Base-by-base conservation (phyloP, 129 eudicot species). In the Calendula officinalis region DNA sequence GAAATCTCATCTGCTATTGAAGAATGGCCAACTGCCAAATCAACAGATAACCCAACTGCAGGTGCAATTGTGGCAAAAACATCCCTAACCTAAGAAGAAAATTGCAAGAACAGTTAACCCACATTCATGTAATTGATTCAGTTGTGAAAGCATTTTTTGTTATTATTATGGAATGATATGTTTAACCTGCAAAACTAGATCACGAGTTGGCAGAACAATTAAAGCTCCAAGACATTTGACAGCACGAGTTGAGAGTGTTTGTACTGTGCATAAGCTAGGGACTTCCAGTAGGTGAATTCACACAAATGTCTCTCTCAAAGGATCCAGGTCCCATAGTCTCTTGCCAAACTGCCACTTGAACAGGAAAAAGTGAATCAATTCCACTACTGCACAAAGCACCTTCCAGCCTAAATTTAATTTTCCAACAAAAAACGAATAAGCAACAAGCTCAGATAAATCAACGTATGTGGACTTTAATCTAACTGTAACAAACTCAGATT, bases 161-260 rank as follows among this genome's bases (percentile, higher is more conserved):
- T 2, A 17, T 33, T 55, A 46, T 8, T 49, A 52, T n/a, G 22
- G 10, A 35, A 34, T 33, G 3, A n/a, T 33, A 57, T 27, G 61
- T 27, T 45, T 56, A 72, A 90, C 98, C 98, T 91, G 98, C 77
- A 87, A 60, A 42, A 96, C 98, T 61, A 91, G 73, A 60, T 85
- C 94, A 60, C 96, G 96, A 62, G 98, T 91, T 41, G 98, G 98
- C 81, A 91, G 81, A 48, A 91, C 96, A 33, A 91, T 86, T 73
- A 91, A 75, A 49, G 98, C 98, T 45, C 94, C 80, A 44, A 91
- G 79, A 70, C 90, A 84, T 74, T 82, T 91, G 12, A 91, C 80
- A 15, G 88, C 65, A 39, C 91, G 88, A 75, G 74, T 70, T 5
- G 97, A 82, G 38, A 90, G 79, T 72, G 39, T 80, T 61, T 90